Evolutionary conservation across 768 basidiomycete genomes (phyloP).

Genomic region (Strobilomyces dryophilus): DNA sequence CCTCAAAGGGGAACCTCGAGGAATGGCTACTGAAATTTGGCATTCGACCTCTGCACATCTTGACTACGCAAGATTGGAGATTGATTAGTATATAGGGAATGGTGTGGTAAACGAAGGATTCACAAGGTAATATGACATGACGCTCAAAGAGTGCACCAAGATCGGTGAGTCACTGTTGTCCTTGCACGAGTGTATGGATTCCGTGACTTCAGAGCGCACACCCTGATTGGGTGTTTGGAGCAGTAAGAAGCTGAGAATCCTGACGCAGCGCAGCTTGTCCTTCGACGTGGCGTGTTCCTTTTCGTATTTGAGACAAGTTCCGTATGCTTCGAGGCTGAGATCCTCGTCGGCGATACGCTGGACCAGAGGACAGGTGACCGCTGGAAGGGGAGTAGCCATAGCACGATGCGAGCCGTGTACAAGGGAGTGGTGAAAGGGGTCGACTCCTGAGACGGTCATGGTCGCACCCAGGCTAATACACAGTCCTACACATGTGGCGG

Average conservation of each 20-base stretch:
- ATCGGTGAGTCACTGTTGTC: neutral
- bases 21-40: constrained; percentile 15
- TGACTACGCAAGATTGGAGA: constrained; percentile 4
- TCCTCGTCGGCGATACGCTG: neutral
- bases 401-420: too few relatives aligned
- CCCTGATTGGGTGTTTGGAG: constrained; percentile 1
- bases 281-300: neutral
- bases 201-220: constrained; percentile 1
- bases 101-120: neutral
- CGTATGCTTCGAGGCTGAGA: neutral
- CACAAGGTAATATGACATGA: constrained; percentile 5
- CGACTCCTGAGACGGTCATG: too few relatives aligned
- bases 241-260: constrained; percentile 7
- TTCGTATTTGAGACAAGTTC: neutral
- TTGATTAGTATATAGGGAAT: neutral
- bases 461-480: too few relatives aligned
- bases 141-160: constrained; percentile 3
- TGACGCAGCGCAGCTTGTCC: neutral
- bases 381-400: too few relatives aligned
- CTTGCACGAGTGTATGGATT: constrained; percentile 2
- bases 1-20: constrained; percentile 16
- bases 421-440: too few relatives aligned
- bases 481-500: too few relatives aligned
- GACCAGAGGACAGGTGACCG: too few relatives aligned
- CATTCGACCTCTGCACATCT: constrained; percentile 15